Evolutionary conservation across 2,329 filamentous ascomycete species (phyloP).

Genomic region (Colletotrichum salicis): DNA sequence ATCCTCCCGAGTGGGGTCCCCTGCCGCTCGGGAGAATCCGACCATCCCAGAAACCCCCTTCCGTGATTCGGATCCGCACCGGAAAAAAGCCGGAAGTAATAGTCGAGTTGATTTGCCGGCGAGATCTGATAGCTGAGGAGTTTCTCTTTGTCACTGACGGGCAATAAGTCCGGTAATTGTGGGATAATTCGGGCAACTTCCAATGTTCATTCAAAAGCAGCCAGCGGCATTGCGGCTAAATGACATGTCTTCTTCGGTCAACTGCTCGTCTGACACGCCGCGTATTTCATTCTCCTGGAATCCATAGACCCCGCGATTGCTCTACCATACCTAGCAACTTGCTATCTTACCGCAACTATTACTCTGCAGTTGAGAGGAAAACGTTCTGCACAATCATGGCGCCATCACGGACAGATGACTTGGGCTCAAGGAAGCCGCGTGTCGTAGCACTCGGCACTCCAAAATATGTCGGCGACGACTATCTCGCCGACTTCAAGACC

Average conservation of each 20-base stretch:
- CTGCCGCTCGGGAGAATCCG: neutral
- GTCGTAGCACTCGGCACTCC: conserved; percentile 55
- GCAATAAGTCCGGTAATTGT: neutral
- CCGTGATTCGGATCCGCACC: neutral
- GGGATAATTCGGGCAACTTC: neutral
- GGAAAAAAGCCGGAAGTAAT: neutral
- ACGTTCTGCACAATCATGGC: neutral
- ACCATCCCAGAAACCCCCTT: neutral
- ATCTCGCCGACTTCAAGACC: conserved; percentile 49
- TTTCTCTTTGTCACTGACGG: neutral
- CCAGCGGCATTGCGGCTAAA: neutral
- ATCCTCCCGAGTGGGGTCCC: neutral
- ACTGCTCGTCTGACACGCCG: neutral
- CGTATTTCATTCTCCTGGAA: neutral
- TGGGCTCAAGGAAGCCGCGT: conserved; percentile 45
- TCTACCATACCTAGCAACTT: neutral
- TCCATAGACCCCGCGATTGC: neutral
- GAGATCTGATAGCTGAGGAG: neutral
- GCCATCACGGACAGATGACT: conserved; percentile 6
- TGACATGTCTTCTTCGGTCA: neutral
- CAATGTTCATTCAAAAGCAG: neutral
- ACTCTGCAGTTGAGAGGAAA: neutral
- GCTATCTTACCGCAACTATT: neutral
- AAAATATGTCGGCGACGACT: conserved; percentile 50
- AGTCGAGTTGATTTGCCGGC: neutral